phyloP scores from a whole-genome alignment of 257 asterid species.

The Dorcoceras hygrometricum region DNA sequence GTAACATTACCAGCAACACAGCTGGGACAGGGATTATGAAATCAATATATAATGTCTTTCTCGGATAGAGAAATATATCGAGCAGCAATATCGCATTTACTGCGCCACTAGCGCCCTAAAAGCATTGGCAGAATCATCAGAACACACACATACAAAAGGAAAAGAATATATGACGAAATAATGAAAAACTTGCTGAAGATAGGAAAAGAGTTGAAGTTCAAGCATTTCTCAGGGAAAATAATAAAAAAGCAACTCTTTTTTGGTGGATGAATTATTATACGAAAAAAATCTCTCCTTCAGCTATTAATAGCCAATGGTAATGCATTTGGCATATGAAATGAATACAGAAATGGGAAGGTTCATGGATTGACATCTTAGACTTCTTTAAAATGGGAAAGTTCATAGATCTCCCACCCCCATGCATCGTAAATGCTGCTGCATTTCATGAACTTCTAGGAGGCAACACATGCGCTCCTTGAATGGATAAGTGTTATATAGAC shows the following conservation, averaged over 20 bases:
- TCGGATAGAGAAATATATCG: constrained; percentile 74
- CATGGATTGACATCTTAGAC: neutral
- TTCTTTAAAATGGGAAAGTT: neutral
- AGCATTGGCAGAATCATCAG: constrained; percentile 18
- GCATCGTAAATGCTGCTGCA: no score
- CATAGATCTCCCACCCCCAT: no score
- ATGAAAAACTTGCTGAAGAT: neutral
- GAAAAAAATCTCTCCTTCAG: neutral
- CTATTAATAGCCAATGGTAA: neutral
- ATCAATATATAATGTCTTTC: constrained; percentile 51
- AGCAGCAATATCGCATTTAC: constrained; percentile 90
- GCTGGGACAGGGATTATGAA: constrained; percentile 84
- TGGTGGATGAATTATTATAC: neutral
- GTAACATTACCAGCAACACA: constrained; percentile 49
- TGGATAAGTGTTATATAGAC: neutral
- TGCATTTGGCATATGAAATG: no score
- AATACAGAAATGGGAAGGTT: no score
- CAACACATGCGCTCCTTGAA: no score
- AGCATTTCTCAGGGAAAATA: neutral
- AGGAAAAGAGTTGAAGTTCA: neutral
- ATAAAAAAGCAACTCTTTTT: neutral
- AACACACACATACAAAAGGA: neutral
- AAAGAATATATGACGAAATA: neutral
- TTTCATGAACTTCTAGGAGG: no score
- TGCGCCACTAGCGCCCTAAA: constrained; percentile 98